Base-by-base conservation (phyloP, 371 early-diverging fungal species). In the Catenaria anguillulae region DNA sequence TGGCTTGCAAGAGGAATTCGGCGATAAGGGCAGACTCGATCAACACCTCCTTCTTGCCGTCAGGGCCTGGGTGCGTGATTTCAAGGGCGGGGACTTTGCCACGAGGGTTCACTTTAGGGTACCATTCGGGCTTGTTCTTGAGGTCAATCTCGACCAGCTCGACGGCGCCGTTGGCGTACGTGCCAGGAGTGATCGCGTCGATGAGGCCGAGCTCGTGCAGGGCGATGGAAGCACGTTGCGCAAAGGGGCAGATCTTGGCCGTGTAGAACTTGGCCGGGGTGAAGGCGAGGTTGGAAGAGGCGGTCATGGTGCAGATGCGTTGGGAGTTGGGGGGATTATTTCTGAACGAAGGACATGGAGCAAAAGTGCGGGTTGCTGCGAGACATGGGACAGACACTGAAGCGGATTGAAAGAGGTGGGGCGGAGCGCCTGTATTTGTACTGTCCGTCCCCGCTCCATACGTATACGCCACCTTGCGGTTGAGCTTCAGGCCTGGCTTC, bases 81-180 rank as follows among this genome's bases (percentile, higher is more conserved):
- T 74, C 67, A 17, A 80, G 66, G 0, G 81, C 74, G 24, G 79
- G 80, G 0, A 79, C 80, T 60, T 78, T 75, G n/a, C 63, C 55
- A 23, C 77, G 76, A 17, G 76, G 77, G 61, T 79, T 78, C 33
- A 79, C 66, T 52, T 67, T 69, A 19, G 58, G 15, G 45, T 55
- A 26, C 83, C 83, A 83, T 10, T 68, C 66, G n/a, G 84, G 84
- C 54, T 82, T 82, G 69, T 83, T 82, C 2, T 40, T 33, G 43
- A 85, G 66, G 61, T 85, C 84, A 59, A 85, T 81, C 37, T 75
- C 68, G 31, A 82, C 78, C 2, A 66, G 34, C 36, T 58, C 43
- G 19, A 55, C 4, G 33, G 10, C 33, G 33, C 55, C 34, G 45
- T 43, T 21, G 45, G 19, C 3, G 45, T 43, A 21, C 45, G 2